These are phyloP conservation scores for Biancaea sappan DNA, from an alignment of 306 rosid species.

Conservation along the genomic window DNA sequence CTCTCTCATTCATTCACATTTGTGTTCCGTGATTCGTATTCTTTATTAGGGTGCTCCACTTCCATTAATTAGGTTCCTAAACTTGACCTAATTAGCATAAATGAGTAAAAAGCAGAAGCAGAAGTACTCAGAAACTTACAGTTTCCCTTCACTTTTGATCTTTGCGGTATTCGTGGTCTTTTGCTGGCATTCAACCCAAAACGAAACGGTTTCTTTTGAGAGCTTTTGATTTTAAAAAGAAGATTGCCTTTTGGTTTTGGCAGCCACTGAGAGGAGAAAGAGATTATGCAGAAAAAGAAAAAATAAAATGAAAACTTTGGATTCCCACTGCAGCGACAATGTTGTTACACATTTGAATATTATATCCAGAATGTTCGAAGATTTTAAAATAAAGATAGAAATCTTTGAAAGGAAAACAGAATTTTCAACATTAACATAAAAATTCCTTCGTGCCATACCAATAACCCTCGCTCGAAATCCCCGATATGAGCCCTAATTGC, in stretches of 20 bases:
- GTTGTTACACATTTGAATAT: not conserved
- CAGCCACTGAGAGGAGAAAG: not conserved
- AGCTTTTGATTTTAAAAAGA: not conserved
- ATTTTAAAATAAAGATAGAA: no score
- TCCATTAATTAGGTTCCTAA: constrained; percentile 7
- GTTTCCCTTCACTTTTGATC: not conserved
- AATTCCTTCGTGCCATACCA: no score
- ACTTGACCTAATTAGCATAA: not conserved
- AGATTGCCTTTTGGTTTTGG: not conserved
- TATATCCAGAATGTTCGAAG: no score
- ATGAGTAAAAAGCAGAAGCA: not conserved
- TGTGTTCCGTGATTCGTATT: constrained; percentile 12
- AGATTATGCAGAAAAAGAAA: not conserved
- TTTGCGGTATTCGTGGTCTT: not conserved
- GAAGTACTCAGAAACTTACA: constrained; percentile 2
- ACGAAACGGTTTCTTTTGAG: constrained; percentile 3
- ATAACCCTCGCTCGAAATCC: no score
- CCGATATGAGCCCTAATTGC: no score
- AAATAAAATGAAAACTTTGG: not conserved
- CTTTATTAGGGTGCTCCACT: constrained; percentile 31
- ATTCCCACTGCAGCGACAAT: not conserved
- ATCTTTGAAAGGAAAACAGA: no score
- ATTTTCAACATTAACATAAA: no score
- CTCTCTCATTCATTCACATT: constrained; percentile 21
- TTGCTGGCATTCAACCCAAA: constrained; percentile 21